A percentile compares a stretch with the other conserved stretches of the same genome.
Evolutionary conservation across 2,329 filamentous ascomycete species (phyloP).

Genomic region (Calonectria pauciramosa): DNA sequence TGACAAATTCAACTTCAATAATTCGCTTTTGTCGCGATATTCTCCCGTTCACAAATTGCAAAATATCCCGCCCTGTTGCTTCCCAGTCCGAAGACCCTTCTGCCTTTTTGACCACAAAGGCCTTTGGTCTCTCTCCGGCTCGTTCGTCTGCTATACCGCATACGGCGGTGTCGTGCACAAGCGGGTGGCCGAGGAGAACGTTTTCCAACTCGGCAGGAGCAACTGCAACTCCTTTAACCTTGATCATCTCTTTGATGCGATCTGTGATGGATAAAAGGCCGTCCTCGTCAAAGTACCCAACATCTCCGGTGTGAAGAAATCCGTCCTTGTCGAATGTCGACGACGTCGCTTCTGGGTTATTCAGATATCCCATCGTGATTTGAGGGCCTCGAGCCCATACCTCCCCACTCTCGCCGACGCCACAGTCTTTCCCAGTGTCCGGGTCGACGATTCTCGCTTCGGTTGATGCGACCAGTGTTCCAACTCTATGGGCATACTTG

Average conservation of each 20-base stretch:
- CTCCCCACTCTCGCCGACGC: constrained; percentile 65
- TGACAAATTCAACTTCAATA: constrained; percentile 64
- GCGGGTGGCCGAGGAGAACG: constrained; percentile 67
- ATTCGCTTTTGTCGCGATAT: constrained; percentile 70
- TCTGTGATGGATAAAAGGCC: constrained; percentile 71
- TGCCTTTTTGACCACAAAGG: constrained; percentile 65
- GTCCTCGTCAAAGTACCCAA: constrained; percentile 67
- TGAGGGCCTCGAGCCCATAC: constrained; percentile 62
- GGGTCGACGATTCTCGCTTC: constrained; percentile 70
- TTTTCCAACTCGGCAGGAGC: constrained; percentile 76
- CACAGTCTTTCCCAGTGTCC: constrained; percentile 67
- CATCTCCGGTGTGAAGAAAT: constrained; percentile 71
- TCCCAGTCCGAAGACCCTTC: constrained; percentile 48
- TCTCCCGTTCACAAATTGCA: constrained; percentile 65
- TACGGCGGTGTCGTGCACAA: constrained; percentile 70
- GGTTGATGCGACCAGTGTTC: constrained; percentile 69
- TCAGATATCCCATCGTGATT: constrained; percentile 64
- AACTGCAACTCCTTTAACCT: constrained; percentile 74
- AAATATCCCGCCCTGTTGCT: constrained; percentile 5
- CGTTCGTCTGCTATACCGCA: constrained; percentile 67
- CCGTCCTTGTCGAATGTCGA: constrained; percentile 68
- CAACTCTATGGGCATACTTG: constrained; percentile 69
- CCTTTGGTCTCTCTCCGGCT: constrained; percentile 69
- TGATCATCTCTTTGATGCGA: constrained; percentile 78
- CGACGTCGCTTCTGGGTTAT: constrained; percentile 57